These are phyloP conservation scores for Colletotrichum eremochloae DNA, from an alignment of 2,329 filamentous ascomycete genomes.

Conservation along the genomic window DNA sequence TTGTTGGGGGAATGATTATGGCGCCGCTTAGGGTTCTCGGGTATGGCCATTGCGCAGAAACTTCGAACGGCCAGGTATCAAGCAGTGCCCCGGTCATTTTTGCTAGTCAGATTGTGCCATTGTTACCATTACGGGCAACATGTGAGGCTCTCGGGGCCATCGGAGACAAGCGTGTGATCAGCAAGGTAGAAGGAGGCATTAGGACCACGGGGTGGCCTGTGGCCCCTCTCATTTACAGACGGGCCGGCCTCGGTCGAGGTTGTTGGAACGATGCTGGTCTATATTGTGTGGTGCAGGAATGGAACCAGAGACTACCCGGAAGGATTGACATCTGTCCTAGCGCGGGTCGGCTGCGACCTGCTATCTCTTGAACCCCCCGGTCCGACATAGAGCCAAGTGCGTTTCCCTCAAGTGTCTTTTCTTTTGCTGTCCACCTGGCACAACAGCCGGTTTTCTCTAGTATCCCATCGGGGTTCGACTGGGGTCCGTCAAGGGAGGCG, in stretches of 20 bases:
- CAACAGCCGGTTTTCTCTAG: not conserved
- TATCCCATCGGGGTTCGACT: conserved; percentile 1
- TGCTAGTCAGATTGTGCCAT: not conserved
- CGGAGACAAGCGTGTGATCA: conserved; percentile 7
- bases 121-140: not conserved
- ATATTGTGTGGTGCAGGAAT: not conserved
- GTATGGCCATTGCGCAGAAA: conserved; percentile 7
- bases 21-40: conserved; percentile 4
- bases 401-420: not conserved
- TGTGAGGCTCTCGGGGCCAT: not conserved
- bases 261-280: not conserved
- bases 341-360: not conserved
- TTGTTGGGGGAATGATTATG: not conserved
- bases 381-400: not conserved
- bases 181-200: not conserved
- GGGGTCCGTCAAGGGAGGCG: conserved; percentile 2
- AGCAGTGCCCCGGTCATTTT: not conserved
- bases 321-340: not conserved
- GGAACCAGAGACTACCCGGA: not conserved
- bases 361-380: not conserved
- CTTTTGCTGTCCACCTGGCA: conserved; percentile 4
- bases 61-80: not conserved
- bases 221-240: not conserved
- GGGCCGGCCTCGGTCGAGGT: conserved; percentile 10
- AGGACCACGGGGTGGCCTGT: conserved; percentile 1